These are phyloP conservation scores for Claviceps pazoutovae DNA, from an alignment of 2,329 filamentous ascomycete genomes.

Conservation along the genomic window DNA sequence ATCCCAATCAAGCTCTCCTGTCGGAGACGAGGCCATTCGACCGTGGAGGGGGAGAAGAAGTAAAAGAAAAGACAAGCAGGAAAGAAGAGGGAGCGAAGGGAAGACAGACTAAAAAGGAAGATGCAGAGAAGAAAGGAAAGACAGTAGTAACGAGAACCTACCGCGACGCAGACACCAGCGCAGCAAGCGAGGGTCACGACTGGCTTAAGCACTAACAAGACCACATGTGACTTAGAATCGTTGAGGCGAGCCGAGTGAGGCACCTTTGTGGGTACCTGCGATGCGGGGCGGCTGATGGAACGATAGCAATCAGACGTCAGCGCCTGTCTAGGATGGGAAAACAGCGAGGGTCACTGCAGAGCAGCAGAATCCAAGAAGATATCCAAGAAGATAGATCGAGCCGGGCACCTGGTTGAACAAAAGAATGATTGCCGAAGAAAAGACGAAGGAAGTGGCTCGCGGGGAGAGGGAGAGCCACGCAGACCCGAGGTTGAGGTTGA, in stretches of 20 bases:
- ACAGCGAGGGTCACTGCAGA: no score
- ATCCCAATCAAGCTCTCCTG: neutral
- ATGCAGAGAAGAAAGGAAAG: neutral
- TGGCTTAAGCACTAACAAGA: neutral
- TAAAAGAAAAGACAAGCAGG: neutral
- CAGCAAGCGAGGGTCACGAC: neutral
- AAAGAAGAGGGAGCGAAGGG: neutral
- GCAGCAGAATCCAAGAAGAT: no score
- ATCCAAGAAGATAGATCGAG: no score
- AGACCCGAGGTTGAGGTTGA: no score
- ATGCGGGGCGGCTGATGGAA: slow-evolving; percentile 1
- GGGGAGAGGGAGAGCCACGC: no score
- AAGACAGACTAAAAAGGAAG: neutral
- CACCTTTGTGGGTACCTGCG: neutral
- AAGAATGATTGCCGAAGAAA: no score
- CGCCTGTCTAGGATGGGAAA: no score
- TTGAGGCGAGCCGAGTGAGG: neutral
- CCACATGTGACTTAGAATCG: slow-evolving; percentile 5
- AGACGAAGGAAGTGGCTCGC: no score
- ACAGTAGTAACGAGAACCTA: neutral
- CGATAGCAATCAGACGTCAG: no score
- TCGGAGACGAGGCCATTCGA: neutral
- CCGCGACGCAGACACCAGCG: neutral
- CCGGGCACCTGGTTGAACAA: no score
- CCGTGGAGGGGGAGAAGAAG: neutral